Conservation (phyloP, 495 filamentous ascomycete species). For the Rhypophila decipiens region DNA sequence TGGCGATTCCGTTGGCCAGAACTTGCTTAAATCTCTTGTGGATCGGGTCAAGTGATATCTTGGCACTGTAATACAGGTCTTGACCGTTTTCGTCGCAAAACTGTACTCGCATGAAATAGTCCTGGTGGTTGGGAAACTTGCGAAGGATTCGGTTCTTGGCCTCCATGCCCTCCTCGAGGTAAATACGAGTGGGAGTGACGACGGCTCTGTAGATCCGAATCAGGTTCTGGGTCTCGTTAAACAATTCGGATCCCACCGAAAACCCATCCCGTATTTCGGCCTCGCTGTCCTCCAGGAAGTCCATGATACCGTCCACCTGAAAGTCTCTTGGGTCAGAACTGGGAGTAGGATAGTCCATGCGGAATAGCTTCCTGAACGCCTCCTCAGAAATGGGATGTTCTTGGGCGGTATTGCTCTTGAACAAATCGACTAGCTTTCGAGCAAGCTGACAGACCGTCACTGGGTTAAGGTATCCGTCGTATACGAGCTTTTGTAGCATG, state of each 20-base stretch:
- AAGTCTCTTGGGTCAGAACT: constrained; percentile 38
- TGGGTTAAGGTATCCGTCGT: constrained; percentile 47
- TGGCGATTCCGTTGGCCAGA: constrained; percentile 48
- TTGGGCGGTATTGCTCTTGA: constrained; percentile 3
- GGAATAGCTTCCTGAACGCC: constrained; percentile 43
- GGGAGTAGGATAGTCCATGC: constrained; percentile 46
- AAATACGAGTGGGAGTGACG: constrained; percentile 64
- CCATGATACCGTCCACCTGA: constrained; percentile 33
- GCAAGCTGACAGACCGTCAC: constrained; percentile 30
- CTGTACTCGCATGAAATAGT: constrained; percentile 61
- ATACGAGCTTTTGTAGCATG: constrained; percentile 47
- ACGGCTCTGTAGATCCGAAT: constrained; percentile 50
- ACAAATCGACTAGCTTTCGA: no score
- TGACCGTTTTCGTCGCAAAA: constrained; percentile 67
- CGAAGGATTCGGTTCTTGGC: constrained; percentile 68
- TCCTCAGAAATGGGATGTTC: constrained; percentile 29
- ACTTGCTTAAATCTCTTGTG: constrained; percentile 56
- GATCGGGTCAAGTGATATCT: constrained; percentile 46
- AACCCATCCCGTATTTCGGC: constrained; percentile 22
- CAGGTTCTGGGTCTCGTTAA: constrained; percentile 16
- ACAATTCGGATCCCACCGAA: constrained; percentile 17
- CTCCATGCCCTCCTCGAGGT: constrained; percentile 63
- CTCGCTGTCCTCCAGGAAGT: constrained; percentile 36
- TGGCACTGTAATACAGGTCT: constrained; percentile 50
- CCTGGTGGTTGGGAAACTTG: constrained; percentile 55